phyloP scores from a whole-genome alignment of 768 basidiomycete genomes.

The Amyloporia xantha region DNA sequence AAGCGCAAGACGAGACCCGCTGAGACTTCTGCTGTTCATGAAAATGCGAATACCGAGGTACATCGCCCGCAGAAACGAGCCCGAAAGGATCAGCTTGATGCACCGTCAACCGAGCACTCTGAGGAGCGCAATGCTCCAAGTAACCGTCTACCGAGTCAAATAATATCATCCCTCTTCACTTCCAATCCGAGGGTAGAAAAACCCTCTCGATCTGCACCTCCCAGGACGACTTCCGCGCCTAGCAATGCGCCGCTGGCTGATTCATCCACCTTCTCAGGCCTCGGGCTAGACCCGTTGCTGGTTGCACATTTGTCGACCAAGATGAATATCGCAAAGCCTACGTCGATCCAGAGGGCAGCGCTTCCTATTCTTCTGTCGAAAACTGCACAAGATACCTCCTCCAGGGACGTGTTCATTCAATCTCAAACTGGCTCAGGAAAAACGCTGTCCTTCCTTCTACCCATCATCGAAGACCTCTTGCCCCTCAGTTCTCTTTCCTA shows the following conservation, averaged over 20 bases:
- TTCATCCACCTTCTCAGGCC: conserved; percentile 70
- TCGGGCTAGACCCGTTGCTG: conserved; percentile 80
- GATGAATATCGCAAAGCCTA: conserved; percentile 80
- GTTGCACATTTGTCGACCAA: conserved; percentile 71
- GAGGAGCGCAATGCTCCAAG: conserved; percentile 18
- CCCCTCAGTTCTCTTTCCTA: conserved; percentile 86
- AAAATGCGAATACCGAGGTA: conserved; percentile 13
- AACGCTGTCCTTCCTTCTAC: conserved; percentile 87
- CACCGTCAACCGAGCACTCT: conserved; percentile 6
- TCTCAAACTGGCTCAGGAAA: conserved; percentile 98
- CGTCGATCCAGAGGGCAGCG: conserved; percentile 78
- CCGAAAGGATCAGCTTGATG: conserved; percentile 18
- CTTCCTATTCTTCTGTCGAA: conserved; percentile 55
- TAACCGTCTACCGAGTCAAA: conserved; percentile 37
- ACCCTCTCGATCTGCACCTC: not conserved
- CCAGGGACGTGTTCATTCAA: conserved; percentile 85
- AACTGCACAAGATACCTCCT: conserved; percentile 29
- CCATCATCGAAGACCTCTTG: conserved; percentile 91
- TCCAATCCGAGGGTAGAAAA: conserved; percentile 24
- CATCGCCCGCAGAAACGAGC: conserved; percentile 43
- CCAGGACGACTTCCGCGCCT: conserved; percentile 28
- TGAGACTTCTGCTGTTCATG: conserved; percentile 24
- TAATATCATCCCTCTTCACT: conserved; percentile 54
- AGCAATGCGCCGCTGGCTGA: conserved; percentile 80
- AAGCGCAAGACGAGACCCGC: conserved; percentile 48